Base-by-base conservation (phyloP, 257 asterid species). In the Solanum ahanhuiri region DNA sequence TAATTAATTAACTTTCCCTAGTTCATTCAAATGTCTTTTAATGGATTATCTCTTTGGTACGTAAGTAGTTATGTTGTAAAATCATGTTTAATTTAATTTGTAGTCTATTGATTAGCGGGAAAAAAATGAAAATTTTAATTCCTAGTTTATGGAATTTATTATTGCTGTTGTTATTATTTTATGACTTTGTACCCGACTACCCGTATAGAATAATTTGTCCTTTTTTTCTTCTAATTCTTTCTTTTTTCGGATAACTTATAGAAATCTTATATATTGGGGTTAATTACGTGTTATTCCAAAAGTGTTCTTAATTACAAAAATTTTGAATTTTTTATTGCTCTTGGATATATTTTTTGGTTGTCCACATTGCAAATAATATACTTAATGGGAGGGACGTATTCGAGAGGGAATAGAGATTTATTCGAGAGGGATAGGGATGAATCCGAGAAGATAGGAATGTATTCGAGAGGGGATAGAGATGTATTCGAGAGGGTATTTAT, bases 11-110 rank as follows among this genome's bases (percentile, higher is more conserved):
- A 23, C 39, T 25, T 35, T 64, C 31, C 64, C 39, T 54, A 54
- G 63, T 17, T 71, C 84, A 57, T 58, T 58, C 72, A 70, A 85
- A 57, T 28, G 12, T 58, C 64, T 37, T 73, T 28, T 12, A 39
- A 39, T 63, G 88, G 23, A 82, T 89, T 82, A 23, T 31, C 72
- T 85, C 84, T 73, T 88, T 87, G 81, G 85, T 83, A 88, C 39
- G 84, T 79, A 45, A 5, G 43, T 81, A 81, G 66, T 41, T 37
- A 60, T 71, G 88, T 67, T 86, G 91, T 89, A 91, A 88, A 88
- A 88, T 88, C 89, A 28, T 85, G 90, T 75, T 72, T 72, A 72
- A 22, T 72, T 83, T 75, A 34, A 72, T 72, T 84, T 75, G 89
- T 87, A 87, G 87, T 83, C 39, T 77, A 87, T 87, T 87, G 57